Evolutionary conservation across 148 eudicot species (phyloP), one percentile per base, ranked within the genome.

Genomic region (Rhododendron henanense): DNA sequence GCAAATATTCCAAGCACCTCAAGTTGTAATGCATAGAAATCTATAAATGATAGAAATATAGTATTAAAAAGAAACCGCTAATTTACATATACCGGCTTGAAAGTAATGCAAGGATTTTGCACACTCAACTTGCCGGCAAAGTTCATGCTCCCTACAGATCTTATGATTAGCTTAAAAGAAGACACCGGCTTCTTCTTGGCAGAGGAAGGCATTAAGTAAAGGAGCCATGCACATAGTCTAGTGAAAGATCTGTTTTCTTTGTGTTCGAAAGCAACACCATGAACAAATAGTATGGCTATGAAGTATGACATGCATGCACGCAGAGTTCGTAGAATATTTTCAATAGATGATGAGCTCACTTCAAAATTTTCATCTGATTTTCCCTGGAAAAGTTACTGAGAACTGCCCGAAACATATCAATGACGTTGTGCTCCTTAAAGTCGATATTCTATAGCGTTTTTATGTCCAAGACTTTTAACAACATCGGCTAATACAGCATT

Each of bases 381-480:
- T 91, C 95, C 91, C 88, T 89, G 85, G 96, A 93, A 87, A 96
- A 90, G 89, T 89, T 88, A 88, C 94, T 91, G 84, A 96, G 85
- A 83, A 94, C 95, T 87, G 92, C 98, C 99, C 98, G 94, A 84
- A 96, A 95, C 95, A 95, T 91, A 79, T 94, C 93, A 85, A 96
- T 92, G 41, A 95, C 98, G 90, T 96, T 93, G 89, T 96, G 99
- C 57, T 95, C 99, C 99, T 96, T 87, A 87, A 37, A 37, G 37
- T 37, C 37, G 37, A 37, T 37, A 37, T 37, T 37, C 37, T 37
- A 37, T 37, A 37, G 37, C 3, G 3, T 37, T 37, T 37, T 37
- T 37, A 37, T 37, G 37, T 37, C 37, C 37, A 37, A 37, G 37
- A 37, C 37, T 37, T 37, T 37, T 37, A 28, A 28, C 31, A 37